These are phyloP conservation scores for Perilla frutescens DNA, from an alignment of 257 asterid species.

Conservation along the genomic window DNA sequence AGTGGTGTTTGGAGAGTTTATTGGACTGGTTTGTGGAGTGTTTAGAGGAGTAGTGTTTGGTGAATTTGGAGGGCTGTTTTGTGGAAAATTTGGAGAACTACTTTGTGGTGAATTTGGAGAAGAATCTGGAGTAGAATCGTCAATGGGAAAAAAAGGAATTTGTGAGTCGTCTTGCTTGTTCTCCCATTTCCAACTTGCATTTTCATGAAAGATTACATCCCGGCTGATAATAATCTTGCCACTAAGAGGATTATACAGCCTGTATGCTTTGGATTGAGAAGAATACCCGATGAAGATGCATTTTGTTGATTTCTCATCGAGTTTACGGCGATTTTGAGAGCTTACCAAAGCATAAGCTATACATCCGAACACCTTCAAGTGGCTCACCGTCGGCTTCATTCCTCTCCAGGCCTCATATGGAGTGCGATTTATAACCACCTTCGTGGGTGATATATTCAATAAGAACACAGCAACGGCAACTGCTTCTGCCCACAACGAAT, in stretches of 20 bases:
- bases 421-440: background rate
- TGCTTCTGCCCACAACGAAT: constrained; percentile 13
- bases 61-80: background rate
- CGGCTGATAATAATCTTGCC: background rate
- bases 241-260: background rate
- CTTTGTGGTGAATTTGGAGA: background rate
- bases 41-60: background rate
- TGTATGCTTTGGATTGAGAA: too few relatives aligned
- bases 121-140: background rate
- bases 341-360: background rate
- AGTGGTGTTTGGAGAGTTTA: background rate
- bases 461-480: background rate
- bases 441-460: constrained; percentile 24
- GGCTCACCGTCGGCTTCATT: background rate
- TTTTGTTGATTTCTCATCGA: background rate
- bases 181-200: background rate
- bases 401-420: background rate
- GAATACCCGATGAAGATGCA: background rate
- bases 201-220: background rate
- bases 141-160: background rate
- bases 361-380: background rate
- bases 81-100: too few relatives aligned
- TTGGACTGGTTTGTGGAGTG: background rate
- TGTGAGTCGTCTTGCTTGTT: background rate
- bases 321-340: background rate